Evolutionary conservation across 2,329 filamentous ascomycete species (phyloP), one percentile per base, ranked within the genome.

Genomic region (Fusarium nurragi): DNA sequence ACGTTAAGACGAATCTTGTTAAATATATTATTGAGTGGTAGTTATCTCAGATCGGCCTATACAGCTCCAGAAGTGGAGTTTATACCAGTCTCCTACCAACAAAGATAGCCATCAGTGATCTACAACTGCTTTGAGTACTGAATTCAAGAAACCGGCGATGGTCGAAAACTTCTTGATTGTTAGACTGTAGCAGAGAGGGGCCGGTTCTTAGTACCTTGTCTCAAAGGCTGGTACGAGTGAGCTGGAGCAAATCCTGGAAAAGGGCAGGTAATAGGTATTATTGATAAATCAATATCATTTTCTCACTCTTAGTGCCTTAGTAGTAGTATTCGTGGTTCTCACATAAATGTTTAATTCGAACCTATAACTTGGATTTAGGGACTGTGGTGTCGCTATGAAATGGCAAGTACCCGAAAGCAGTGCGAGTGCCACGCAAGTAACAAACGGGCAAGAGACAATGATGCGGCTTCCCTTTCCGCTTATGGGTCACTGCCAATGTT

Each of bases 381-480:
- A 34, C n/a, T 34, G 16, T 34, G 5, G 8, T 16, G 16, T 28
- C 19, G 22, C 40, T 18, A 8, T 14, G 34, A n/a, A 19, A 11
- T 25, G 28, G 48, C 26, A 54, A 39, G 50, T 54, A 28, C 52
- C 53, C 45, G 54, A 34, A 45, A 32, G 34, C n/a, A 36, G 36
- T 25, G 46, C 45, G 41, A 48, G 30, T 44, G 32, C 47, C 47
- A 37, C 32, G 25, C 57, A 54, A 36, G 19, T 44, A 39, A 30
- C 56, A 61, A 61, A 61, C 26, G 21, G 38, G 16, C 21, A 30
- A 21, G 19, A 21, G 23, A 23, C 25, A 18, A 30, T 13, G 25
- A 12, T 19, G 21, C 30, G 10, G 30, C 18, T 13, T 26, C 25
- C 14, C n/a, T 34, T n/a, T n/a, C 7, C 22, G 25, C 8, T 19